A percentile compares a stretch with the other conserved stretches of the same genome.
phyloP scores from a whole-genome alignment of 306 rosid species.

The Medicago lupulina region DNA sequence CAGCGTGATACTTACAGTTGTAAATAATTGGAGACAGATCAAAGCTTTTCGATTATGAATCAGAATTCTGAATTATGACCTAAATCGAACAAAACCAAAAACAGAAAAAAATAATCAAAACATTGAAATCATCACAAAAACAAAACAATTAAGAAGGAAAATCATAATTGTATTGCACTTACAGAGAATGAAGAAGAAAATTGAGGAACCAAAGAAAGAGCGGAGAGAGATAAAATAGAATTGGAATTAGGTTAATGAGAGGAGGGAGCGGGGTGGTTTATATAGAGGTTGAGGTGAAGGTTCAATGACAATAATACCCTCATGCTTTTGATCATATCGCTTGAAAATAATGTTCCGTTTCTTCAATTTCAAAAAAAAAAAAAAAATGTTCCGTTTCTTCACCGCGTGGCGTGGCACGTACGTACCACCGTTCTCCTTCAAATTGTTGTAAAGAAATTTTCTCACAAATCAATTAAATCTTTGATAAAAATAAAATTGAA shows the following conservation, averaged over 20 bases:
- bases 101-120: not conserved
- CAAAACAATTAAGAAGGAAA: not conserved
- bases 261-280: not conserved
- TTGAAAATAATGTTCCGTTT: too few species aligned
- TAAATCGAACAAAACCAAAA: slow-evolving; percentile 2
- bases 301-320: slow-evolving; percentile 29
- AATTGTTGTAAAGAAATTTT: not conserved
- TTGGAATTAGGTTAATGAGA: not conserved
- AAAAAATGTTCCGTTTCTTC: too few species aligned
- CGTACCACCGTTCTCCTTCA: not conserved
- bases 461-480: too few species aligned
- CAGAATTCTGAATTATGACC: not conserved
- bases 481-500: too few species aligned
- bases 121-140: not conserved
- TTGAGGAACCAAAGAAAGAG: not conserved
- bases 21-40: not conserved
- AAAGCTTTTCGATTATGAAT: not conserved
- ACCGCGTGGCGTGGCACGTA: too few species aligned
- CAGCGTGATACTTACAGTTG: slow-evolving; percentile 27
- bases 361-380: too few species aligned
- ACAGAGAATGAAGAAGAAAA: slow-evolving; percentile 18
- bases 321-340: not conserved
- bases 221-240: not conserved
- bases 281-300: not conserved
- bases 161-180: slow-evolving; percentile 20